Conservation (phyloP, 208 protist genomes). For the Phytomonas sp. region DNA sequence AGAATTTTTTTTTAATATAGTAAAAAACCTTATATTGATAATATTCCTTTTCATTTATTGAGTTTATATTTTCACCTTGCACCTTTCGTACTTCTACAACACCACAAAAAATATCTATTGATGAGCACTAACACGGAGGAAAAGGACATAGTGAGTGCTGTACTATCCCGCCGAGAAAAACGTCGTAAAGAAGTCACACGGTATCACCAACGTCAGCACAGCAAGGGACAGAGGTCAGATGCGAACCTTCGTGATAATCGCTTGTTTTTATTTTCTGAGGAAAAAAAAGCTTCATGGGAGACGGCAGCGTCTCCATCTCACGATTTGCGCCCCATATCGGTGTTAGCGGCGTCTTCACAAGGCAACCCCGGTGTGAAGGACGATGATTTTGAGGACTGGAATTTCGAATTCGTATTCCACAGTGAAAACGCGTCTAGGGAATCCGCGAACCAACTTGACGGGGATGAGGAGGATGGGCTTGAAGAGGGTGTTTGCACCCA, state of each 20-base stretch:
- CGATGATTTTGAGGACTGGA: background rate
- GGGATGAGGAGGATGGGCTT: background rate
- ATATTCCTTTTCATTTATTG: background rate
- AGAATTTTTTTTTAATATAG: background rate
- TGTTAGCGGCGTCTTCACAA: background rate
- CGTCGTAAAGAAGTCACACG: constrained; percentile 71
- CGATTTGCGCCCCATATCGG: background rate
- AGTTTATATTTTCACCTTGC: background rate
- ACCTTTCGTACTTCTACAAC: background rate
- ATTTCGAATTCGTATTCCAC: constrained; percentile 14
- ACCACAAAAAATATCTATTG: background rate
- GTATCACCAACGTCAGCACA: constrained; percentile 45
- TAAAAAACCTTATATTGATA: background rate
- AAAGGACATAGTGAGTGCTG: constrained; percentile 3
- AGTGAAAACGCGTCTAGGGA: background rate
- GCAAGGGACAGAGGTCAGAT: constrained; percentile 24
- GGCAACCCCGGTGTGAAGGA: background rate
- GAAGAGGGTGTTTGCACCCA: constrained; percentile 14
- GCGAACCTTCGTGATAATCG: constrained; percentile 43
- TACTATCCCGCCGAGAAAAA: constrained; percentile 28
- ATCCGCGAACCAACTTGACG: background rate
- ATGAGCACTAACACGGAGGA: constrained; percentile 6
- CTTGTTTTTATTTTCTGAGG: constrained; percentile 35
- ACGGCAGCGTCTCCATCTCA: background rate
- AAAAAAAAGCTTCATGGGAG: background rate